Conservation (phyloP, 2,329 filamentous ascomycete genomes). For the Ciborinia camelliae region DNA sequence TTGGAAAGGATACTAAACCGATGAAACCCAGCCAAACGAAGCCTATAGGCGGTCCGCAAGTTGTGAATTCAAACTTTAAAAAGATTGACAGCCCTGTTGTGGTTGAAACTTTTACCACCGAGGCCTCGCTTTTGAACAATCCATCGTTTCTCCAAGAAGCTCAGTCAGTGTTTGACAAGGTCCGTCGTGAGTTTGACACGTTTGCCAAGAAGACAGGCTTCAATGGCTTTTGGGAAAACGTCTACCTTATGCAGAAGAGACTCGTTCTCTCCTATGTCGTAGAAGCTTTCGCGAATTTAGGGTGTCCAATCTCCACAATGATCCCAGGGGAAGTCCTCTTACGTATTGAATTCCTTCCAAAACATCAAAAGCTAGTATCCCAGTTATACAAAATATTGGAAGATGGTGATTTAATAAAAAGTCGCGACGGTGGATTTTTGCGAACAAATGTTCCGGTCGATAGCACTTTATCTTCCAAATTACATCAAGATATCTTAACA, state of each 20-base stretch:
- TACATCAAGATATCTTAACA: slow-evolving; percentile 34
- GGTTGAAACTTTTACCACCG: neutral
- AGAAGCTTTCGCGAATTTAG: neutral
- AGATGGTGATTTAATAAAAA: neutral
- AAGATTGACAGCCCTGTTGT: neutral
- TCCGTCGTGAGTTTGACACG: neutral
- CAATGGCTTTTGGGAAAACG: neutral
- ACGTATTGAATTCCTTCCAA: neutral
- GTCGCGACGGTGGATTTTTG: neutral
- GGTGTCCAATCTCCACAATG: neutral
- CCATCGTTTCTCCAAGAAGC: neutral
- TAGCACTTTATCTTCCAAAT: slow-evolving; percentile 16
- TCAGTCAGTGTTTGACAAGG: neutral
- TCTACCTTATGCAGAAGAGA: neutral
- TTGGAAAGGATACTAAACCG: neutral
- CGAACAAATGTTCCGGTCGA: slow-evolving; percentile 21
- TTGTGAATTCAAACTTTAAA: neutral
- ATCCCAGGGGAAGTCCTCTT: neutral
- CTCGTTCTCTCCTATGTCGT: neutral
- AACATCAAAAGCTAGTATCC: neutral
- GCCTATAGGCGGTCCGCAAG: neutral
- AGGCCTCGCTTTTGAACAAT: neutral
- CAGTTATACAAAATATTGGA: neutral
- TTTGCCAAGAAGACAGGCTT: neutral
- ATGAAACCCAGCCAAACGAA: neutral